Percentiles rank a stretch among this genome's conserved stretches.
phyloP scores from a whole-genome alignment of 352 stramenopile genomes.

The Pythium sukuiense region DNA sequence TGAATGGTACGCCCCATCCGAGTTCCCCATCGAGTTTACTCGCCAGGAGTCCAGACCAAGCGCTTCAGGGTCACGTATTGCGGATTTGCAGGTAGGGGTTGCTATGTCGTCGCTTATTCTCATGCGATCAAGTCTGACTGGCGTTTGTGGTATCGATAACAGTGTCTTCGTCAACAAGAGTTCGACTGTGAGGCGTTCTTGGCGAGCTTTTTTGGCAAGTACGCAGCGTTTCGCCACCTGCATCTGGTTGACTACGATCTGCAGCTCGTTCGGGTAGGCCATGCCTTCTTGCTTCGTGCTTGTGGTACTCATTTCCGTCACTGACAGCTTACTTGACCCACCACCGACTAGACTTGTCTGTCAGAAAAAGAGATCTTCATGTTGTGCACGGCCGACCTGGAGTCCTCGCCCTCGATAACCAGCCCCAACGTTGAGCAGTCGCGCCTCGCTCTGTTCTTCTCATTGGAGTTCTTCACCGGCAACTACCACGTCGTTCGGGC shows the following conservation, averaged over 20 bases:
- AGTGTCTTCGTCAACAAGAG: conserved; percentile 48
- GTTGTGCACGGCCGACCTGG: conserved; percentile 45
- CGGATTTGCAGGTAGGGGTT: conserved; percentile 2
- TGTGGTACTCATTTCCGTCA: too few species aligned
- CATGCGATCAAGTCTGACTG: background rate
- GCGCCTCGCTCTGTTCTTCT: conserved; percentile 43
- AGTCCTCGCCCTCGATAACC: conserved; percentile 17
- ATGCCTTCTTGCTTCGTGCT: too few species aligned
- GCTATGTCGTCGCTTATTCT: too few species aligned
- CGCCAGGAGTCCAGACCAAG: background rate
- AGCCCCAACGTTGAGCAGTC: conserved; percentile 14
- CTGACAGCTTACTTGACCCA: too few species aligned
- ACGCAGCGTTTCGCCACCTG: conserved; percentile 36
- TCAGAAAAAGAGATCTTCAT: conserved; percentile 48
- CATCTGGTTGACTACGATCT: conserved; percentile 69
- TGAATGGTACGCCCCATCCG: conserved; percentile 18
- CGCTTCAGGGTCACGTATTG: background rate
- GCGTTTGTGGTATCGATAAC: background rate
- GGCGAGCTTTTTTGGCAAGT: conserved; percentile 42
- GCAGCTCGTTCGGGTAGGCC: conserved; percentile 44
- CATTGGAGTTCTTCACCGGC: conserved; percentile 45
- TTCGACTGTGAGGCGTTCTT: conserved; percentile 67
- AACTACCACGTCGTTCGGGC: conserved; percentile 44
- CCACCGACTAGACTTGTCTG: conserved; percentile 30
- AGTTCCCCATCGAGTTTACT: conserved; percentile 24